These are phyloP conservation scores for Rhizoclosmatium sp. DNA, from an alignment of 192 early-diverging fungal genomes.

Conservation along the genomic window DNA sequence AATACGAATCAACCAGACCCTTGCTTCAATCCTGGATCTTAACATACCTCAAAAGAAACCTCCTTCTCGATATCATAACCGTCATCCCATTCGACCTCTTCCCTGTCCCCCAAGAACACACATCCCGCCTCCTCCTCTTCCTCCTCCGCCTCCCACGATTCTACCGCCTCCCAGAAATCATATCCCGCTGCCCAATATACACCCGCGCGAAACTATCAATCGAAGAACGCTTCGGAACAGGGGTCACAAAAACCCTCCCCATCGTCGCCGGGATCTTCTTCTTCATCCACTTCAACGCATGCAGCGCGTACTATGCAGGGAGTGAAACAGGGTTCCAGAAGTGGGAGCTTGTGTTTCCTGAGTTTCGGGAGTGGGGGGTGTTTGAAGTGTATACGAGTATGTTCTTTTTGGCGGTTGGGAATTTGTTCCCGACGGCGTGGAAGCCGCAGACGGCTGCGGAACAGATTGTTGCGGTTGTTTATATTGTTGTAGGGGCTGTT, in stretches of 20 bases:
- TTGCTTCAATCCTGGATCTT: neutral
- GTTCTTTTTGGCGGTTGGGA: constrained; percentile 8
- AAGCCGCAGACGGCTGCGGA: constrained; percentile 3
- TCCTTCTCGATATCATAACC: neutral
- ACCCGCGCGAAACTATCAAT: neutral
- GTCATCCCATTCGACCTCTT: neutral
- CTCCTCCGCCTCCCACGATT: neutral
- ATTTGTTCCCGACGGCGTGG: constrained; percentile 1
- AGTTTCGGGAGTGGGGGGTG: neutral
- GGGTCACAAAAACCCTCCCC: neutral
- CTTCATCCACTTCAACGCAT: constrained; percentile 14
- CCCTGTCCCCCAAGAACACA: neutral
- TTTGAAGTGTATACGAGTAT: constrained; percentile 1
- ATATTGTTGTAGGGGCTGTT: constrained; percentile 8
- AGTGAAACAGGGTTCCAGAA: neutral
- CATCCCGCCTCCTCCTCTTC: neutral
- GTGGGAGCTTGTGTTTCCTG: neutral
- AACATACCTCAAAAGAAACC: neutral
- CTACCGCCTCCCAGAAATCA: neutral
- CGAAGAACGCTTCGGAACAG: constrained; percentile 1
- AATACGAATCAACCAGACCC: constrained; percentile 21
- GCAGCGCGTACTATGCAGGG: neutral
- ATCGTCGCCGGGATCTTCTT: constrained; percentile 10
- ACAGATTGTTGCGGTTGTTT: constrained; percentile 6
- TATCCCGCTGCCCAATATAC: constrained; percentile 1